These are phyloP conservation scores for Vitis riparia DNA, from an alignment of 164 flowering plant species.

Conservation along the genomic window DNA sequence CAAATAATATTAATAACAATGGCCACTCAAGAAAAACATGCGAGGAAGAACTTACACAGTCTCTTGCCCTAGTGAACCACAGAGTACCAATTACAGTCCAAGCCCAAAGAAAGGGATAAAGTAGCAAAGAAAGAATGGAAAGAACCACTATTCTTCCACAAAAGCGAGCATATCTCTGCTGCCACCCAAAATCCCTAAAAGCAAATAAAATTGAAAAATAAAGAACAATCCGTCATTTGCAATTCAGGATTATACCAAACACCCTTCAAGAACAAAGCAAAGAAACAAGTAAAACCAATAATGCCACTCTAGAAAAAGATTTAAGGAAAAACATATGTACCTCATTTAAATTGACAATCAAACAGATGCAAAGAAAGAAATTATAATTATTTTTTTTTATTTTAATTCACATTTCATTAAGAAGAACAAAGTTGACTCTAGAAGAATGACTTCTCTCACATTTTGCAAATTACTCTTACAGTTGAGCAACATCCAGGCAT, in stretches of 20 bases:
- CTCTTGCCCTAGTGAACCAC: slow-evolving; percentile 85
- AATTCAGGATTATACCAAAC: background rate
- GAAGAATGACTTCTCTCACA: too few relatives aligned
- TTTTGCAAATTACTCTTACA: too few relatives aligned
- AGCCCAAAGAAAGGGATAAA: slow-evolving; percentile 94
- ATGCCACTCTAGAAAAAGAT: too few relatives aligned
- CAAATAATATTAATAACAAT: background rate
- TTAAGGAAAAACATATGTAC: too few relatives aligned
- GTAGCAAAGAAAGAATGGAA: slow-evolving; percentile 65
- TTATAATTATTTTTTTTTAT: too few relatives aligned
- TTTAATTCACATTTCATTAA: too few relatives aligned
- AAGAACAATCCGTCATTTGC: background rate
- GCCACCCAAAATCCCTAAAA: slow-evolving; percentile 91
- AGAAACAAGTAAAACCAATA: background rate
- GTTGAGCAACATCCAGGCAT: too few relatives aligned
- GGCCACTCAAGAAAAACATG: background rate
- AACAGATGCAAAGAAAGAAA: too few relatives aligned
- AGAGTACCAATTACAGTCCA: slow-evolving; percentile 94
- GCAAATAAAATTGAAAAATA: background rate
- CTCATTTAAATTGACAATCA: too few relatives aligned
- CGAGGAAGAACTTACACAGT: slow-evolving; percentile 70
- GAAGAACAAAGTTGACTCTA: too few relatives aligned
- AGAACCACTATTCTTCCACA: slow-evolving; percentile 90
- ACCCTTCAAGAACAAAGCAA: background rate
- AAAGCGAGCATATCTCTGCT: slow-evolving; percentile 87